Evolutionary conservation across 768 basidiomycete species (phyloP), one percentile per base, ranked within the genome.

Genomic region (Rhizopogon vesiculosus): DNA sequence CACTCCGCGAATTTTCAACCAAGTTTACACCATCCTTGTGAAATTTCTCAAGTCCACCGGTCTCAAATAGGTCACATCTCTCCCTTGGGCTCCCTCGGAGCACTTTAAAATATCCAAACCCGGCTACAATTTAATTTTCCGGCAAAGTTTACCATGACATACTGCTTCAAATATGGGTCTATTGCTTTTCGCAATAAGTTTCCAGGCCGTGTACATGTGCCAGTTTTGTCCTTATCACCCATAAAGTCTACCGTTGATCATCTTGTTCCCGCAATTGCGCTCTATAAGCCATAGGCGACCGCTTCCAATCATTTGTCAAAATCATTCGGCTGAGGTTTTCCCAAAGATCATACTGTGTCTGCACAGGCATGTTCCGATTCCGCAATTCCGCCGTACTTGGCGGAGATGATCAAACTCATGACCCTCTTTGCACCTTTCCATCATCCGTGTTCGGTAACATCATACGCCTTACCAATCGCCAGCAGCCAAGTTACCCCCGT

Each of bases 401-500:
- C 48, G 48, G 48, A 49, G 48, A 49, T 49, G 48, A 49, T 38
- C 48, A 41, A 15, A 49, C 2, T 38, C 35, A 49, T 49, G 48
- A 16, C 48, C 19, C 35, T 35, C 15, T 33, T 33, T 49, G 13
- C 45, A 16, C 7, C 15, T 48, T 19, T 48, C 46, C 45, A 43
- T 18, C 31, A 16, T 48, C 46, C 46, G 9, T 33, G 46, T 49
- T 49, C 46, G 46, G 46, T 22, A 49, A 35, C 31, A 22, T 15
- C 19, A 22, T 49, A 49, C 46, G 46, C 46, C 46, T 49, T 49
- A 49, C 33, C 19, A 35, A 38, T 35, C 13, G 46, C 33, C 33
- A 48, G 46, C 18, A 31, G 13, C 31, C 18, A 45, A 18, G 45
- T 45, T 31, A 45, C 45, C 18, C 19, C 4, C 29, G 18, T 46